Percentiles rank a stretch among this genome's conserved stretches.
Conservation (phyloP, 352 stramenopile genomes). For the Phytophthora parvispora region DNA sequence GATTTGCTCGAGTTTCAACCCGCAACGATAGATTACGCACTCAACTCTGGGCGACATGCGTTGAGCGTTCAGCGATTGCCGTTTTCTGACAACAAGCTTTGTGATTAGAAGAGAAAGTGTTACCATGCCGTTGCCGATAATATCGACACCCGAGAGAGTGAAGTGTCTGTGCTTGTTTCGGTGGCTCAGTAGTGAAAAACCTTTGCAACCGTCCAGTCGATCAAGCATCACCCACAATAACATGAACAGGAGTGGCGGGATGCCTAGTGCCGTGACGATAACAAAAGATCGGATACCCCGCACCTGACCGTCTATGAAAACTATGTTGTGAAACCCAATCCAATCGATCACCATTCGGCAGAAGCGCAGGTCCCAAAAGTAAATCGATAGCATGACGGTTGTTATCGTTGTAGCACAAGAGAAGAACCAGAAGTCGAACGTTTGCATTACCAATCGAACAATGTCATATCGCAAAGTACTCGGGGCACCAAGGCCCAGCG, state of each 20-base stretch:
- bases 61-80: neutral
- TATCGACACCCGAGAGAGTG: constrained; percentile 18
- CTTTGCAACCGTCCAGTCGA: constrained; percentile 20
- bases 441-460: constrained; percentile 36
- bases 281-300: constrained; percentile 26
- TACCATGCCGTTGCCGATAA: constrained; percentile 33
- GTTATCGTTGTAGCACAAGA: constrained; percentile 36
- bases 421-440: constrained; percentile 61
- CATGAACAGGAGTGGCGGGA: constrained; percentile 29
- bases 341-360: constrained; percentile 35
- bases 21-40: constrained; percentile 31
- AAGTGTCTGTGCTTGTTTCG: constrained; percentile 13
- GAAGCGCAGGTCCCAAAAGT: constrained; percentile 41
- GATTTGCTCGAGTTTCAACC: constrained; percentile 16
- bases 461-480: constrained; percentile 43
- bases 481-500: constrained; percentile 29
- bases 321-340: constrained; percentile 46
- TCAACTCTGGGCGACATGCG: constrained; percentile 13
- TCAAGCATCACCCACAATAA: constrained; percentile 34
- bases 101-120: constrained; percentile 30
- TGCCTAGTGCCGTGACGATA: constrained; percentile 18
- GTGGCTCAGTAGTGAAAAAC: constrained; percentile 26
- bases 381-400: constrained; percentile 26
- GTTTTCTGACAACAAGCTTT: constrained; percentile 37
- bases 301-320: constrained; percentile 41